Percentiles rank a stretch among this genome's conserved stretches.
phyloP scores from a whole-genome alignment of 805 yeast genomes.

The Isabelozyma rhagii region DNA sequence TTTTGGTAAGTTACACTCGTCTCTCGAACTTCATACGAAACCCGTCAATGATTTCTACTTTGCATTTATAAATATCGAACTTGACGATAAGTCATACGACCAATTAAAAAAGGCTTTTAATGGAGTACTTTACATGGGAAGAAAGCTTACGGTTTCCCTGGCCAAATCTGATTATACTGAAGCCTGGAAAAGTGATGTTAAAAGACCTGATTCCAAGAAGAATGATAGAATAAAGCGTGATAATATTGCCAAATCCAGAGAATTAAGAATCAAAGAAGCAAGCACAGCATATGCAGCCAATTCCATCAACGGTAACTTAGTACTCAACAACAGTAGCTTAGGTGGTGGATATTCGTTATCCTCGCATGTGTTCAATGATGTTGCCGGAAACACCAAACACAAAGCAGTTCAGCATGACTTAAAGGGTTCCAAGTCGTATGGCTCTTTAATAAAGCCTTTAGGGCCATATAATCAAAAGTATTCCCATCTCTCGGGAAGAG shows the following conservation, averaged over 20 bases:
- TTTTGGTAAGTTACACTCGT: conserved; percentile 53
- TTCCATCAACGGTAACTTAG: conserved; percentile 14
- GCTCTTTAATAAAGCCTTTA: conserved; percentile 30
- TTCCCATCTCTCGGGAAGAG: conserved; percentile 30
- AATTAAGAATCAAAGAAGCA: conserved; percentile 43
- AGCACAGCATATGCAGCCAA: conserved; percentile 20
- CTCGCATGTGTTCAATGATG: conserved; percentile 28
- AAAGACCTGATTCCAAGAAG: conserved; percentile 34
- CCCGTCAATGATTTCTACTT: conserved; percentile 53
- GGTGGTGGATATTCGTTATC: conserved; percentile 29
- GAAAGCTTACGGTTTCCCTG: conserved; percentile 53
- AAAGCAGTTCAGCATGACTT: conserved; percentile 28
- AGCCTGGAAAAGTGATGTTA: conserved; percentile 45
- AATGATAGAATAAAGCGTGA: conserved; percentile 25
- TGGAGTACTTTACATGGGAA: conserved; percentile 75
- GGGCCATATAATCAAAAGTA: conserved; percentile 19
- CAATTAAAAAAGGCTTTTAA: conserved; percentile 57
- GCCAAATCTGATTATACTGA: conserved; percentile 58
- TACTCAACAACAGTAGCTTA: conserved; percentile 7
- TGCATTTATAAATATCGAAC: conserved; percentile 64
- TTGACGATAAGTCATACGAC: conserved; percentile 42
- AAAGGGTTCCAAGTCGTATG: conserved; percentile 32
- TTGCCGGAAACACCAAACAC: conserved; percentile 33
- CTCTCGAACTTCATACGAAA: conserved; percentile 54
- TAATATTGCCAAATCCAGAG: conserved; percentile 29